A percentile compares a stretch with the other conserved stretches of the same genome.
Evolutionary conservation across 306 rosid species (phyloP).

Genomic region (Urtica urens): DNA sequence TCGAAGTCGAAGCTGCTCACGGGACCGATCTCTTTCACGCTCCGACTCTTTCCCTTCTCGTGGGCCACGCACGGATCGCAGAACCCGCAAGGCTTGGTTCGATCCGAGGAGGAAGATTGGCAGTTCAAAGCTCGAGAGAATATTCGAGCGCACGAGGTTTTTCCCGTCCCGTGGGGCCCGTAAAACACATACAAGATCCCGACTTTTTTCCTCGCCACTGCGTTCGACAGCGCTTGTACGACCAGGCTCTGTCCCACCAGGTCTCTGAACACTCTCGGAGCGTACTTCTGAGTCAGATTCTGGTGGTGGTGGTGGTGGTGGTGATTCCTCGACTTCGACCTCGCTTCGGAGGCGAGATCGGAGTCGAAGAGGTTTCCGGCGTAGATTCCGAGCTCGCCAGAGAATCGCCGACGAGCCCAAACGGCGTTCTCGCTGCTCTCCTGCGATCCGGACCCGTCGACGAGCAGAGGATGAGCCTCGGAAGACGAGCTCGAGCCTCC

Average conservation of each 20-base stretch:
- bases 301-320: conserved; percentile 59
- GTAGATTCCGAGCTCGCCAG: conserved; percentile 86
- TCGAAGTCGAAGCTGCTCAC: conserved; percentile 80
- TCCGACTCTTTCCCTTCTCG: conserved; percentile 70
- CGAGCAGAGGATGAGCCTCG: conserved; percentile 77
- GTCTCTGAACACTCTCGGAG: conserved; percentile 79
- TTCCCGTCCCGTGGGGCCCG: conserved; percentile 98
- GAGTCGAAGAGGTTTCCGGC: conserved; percentile 76
- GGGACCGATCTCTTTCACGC: conserved; percentile 82
- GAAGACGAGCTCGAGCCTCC: conserved; percentile 55
- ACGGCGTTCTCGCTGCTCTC: conserved; percentile 65
- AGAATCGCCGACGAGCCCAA: conserved; percentile 67
- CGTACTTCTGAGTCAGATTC: conserved; percentile 75
- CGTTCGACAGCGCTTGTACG: conserved; percentile 92
- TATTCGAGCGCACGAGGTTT: conserved; percentile 85
- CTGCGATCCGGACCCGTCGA: conserved; percentile 85
- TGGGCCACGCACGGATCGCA: conserved; percentile 81
- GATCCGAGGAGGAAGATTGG: conserved; percentile 65
- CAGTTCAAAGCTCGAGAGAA: conserved; percentile 93
- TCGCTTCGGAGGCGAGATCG: conserved; percentile 90
- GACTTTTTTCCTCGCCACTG: conserved; percentile 60
- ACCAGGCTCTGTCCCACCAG: conserved; percentile 91
- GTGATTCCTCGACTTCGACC: too few relatives aligned
- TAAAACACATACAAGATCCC: conserved; percentile 83
- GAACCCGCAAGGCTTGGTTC: conserved; percentile 82